Conservation (phyloP, 441 rosid species). For the Gossypium schwendimanii region DNA sequence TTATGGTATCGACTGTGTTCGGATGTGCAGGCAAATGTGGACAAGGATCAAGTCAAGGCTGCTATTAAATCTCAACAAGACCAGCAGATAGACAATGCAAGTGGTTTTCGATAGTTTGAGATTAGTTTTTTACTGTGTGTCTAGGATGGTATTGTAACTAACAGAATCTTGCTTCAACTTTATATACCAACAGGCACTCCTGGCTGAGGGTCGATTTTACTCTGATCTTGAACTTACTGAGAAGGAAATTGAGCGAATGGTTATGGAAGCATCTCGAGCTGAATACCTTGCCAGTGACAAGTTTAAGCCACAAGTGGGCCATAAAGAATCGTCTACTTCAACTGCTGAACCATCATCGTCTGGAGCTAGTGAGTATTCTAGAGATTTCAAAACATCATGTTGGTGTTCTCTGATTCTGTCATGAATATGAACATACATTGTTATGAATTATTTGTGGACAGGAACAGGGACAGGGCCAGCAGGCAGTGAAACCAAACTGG, state of each 20-base stretch:
- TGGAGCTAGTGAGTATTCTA: conserved; percentile 65
- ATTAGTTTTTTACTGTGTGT: background rate
- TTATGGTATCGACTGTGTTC: conserved; percentile 14
- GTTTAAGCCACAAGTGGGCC: conserved; percentile 51
- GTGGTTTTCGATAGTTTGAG: conserved; percentile 13
- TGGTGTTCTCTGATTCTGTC: background rate
- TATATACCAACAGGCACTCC: conserved; percentile 52
- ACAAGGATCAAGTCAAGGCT: conserved; percentile 90
- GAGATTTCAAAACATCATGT: background rate
- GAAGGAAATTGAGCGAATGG: conserved; percentile 87
- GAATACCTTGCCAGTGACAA: conserved; percentile 70
- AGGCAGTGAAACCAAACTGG: conserved; percentile 48
- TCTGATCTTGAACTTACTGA: conserved; percentile 95
- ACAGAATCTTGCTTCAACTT: background rate
- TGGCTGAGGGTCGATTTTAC: conserved; percentile 86
- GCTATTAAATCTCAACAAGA: conserved; percentile 98
- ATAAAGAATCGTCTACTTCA: conserved; percentile 70
- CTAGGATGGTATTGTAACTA: conserved; percentile 11
- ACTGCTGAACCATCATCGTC: conserved; percentile 95
- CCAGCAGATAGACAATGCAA: conserved; percentile 83
- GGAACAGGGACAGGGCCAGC: conserved; percentile 35
- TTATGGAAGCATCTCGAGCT: conserved; percentile 96
- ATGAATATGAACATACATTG: background rate
- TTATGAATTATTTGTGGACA: conserved; percentile 16
- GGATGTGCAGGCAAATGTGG: conserved; percentile 63